These are phyloP conservation scores for Clonostachys solani DNA, from an alignment of 2,329 filamentous ascomycete genomes.

Conservation along the genomic window DNA sequence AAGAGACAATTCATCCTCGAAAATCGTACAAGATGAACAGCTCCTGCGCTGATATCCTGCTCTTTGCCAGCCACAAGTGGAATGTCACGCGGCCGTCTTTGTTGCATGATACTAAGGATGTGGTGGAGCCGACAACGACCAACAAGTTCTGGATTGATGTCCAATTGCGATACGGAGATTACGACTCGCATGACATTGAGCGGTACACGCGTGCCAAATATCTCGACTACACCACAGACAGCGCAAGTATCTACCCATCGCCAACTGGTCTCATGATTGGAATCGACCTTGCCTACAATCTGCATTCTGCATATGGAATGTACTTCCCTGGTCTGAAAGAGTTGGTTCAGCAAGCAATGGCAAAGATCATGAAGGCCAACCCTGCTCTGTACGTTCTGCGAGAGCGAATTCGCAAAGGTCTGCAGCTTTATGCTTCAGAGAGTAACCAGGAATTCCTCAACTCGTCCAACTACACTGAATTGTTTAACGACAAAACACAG, in stretches of 20 bases:
- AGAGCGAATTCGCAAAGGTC: constrained; percentile 96
- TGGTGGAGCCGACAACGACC: constrained; percentile 87
- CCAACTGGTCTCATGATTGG: constrained; percentile 96
- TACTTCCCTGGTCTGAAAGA: constrained; percentile 98
- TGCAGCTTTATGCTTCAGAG: constrained; percentile 96
- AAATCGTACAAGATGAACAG: constrained; percentile 99
- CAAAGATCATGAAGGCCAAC: constrained; percentile 99
- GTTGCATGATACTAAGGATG: constrained; percentile 93
- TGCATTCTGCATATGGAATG: constrained; percentile 97
- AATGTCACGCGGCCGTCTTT: constrained; percentile 92
- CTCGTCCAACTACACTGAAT: constrained; percentile 97
- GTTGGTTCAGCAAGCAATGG: constrained; percentile 96
- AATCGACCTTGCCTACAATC: constrained; percentile 95
- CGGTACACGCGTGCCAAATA: constrained; percentile 97
- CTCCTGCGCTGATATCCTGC: constrained; percentile 92
- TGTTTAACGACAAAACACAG: constrained; percentile 99
- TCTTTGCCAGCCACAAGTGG: constrained; percentile 99
- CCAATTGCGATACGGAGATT: constrained; percentile 93
- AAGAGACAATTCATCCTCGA: constrained; percentile 97
- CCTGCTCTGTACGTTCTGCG: constrained; percentile 92
- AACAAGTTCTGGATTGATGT: constrained; percentile 99
- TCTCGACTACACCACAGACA: constrained; percentile 97
- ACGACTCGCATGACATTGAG: constrained; percentile 98
- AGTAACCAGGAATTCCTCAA: constrained; percentile 99
- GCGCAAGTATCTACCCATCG: constrained; percentile 97